Evolutionary conservation across 2,329 filamentous ascomycete species (phyloP).

Genomic region (Purpureocillium lavendulum): DNA sequence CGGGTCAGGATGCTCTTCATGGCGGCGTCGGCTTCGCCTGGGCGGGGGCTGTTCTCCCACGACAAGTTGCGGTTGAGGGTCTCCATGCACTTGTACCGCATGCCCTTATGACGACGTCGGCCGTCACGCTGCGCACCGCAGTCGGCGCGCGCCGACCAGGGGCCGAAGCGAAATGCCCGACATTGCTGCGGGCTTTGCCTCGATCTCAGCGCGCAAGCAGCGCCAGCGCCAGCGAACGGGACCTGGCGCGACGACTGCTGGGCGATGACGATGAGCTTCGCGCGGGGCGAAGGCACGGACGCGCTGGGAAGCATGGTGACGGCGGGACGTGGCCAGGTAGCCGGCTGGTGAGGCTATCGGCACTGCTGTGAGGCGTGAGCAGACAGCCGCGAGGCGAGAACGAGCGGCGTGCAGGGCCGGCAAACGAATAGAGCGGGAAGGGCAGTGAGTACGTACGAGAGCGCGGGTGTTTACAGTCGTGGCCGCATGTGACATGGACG

Average conservation of each 20-base stretch:
- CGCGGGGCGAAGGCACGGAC: not conserved
- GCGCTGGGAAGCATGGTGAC: slow-evolving; percentile 3
- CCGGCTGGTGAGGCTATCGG: no score
- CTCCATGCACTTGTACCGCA: slow-evolving; percentile 38
- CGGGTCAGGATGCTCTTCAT: slow-evolving; percentile 33
- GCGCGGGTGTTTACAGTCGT: not conserved
- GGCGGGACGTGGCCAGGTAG: no score
- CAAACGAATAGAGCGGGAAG: not conserved
- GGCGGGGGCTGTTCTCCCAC: slow-evolving; percentile 33
- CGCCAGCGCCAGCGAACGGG: not conserved
- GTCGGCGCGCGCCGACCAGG: slow-evolving; percentile 36
- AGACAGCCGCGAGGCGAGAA: not conserved
- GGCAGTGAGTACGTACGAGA: not conserved
- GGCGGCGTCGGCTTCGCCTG: slow-evolving; percentile 24
- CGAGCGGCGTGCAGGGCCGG: not conserved
- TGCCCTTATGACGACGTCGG: slow-evolving; percentile 31
- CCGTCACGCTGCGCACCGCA: slow-evolving; percentile 31
- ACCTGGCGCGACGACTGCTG: not conserved
- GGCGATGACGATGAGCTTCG: not conserved
- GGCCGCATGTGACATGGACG: not conserved
- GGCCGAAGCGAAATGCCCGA: slow-evolving; percentile 40
- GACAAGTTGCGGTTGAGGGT: slow-evolving; percentile 32
- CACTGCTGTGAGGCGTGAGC: no score
- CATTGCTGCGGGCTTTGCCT: slow-evolving; percentile 7
- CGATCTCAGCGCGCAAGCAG: no score